A percentile compares a stretch with the other conserved stretches of the same genome.
Evolutionary conservation across 495 filamentous ascomycete genomes (phyloP).

Genomic region (Neurospora tetraspora): DNA sequence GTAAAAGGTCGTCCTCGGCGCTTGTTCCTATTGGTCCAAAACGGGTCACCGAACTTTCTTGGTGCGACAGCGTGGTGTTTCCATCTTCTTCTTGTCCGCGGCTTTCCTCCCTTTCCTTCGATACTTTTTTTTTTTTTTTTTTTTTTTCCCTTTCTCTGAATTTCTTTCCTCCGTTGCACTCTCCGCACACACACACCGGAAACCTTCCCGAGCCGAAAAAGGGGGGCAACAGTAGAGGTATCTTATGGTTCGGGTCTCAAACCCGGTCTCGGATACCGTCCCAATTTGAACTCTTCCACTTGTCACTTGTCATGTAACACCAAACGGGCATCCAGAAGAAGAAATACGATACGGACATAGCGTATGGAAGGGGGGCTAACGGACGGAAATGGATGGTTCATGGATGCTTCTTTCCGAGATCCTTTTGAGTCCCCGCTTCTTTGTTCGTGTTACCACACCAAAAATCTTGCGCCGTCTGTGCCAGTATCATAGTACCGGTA

Average conservation of each 20-base stretch:
- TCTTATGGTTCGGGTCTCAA: not conserved
- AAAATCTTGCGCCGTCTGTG: not conserved
- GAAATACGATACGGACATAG: not conserved
- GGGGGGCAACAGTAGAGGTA: not conserved
- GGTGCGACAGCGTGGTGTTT: not conserved
- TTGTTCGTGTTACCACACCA: not conserved
- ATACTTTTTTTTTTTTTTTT: not conserved
- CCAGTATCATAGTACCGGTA: not conserved
- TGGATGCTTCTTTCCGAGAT: not conserved
- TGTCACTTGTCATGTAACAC: not conserved
- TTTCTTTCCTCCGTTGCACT: not conserved
- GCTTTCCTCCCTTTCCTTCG: not conserved
- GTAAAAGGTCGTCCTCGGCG: not conserved
- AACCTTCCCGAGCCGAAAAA: not conserved
- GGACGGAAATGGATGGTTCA: not conserved
- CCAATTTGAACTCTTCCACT: not conserved
- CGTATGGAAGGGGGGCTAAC: not conserved
- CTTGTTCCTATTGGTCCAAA: not conserved
- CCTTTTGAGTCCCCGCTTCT: not conserved
- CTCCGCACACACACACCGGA: too few species aligned
- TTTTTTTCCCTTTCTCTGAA: not conserved
- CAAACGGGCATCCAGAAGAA: not conserved
- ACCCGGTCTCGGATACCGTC: not conserved
- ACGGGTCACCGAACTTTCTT: not conserved
- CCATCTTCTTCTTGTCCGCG: not conserved